Percentiles rank a stretch among this genome's conserved stretches.
These are phyloP conservation scores for Echeveria elegans DNA, from an alignment of 164 flowering plant species.

Conservation along the genomic window DNA sequence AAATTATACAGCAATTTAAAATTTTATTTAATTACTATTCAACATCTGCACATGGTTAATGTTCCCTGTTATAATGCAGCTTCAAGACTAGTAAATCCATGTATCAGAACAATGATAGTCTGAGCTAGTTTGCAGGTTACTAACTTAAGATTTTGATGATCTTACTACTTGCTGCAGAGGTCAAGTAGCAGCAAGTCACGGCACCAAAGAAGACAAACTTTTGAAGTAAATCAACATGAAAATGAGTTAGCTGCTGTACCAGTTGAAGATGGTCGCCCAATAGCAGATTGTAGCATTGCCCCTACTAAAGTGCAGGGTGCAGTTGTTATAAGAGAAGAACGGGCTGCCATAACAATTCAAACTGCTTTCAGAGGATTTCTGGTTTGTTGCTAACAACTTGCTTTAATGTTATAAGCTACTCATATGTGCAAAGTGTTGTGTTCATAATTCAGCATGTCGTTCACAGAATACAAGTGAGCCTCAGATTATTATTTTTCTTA, in stretches of 20 bases:
- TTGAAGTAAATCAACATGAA: slow-evolving; percentile 28
- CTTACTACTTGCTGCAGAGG: background rate
- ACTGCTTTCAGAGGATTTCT: slow-evolving; percentile 90
- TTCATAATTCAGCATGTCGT: background rate
- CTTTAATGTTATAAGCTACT: background rate
- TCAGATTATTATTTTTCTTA: background rate
- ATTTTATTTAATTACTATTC: background rate
- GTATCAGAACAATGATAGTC: background rate
- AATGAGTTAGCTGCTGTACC: slow-evolving; percentile 26
- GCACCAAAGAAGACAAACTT: background rate
- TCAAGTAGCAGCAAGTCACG: background rate
- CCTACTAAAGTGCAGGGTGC: slow-evolving; percentile 33
- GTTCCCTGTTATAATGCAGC: background rate
- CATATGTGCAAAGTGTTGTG: background rate
- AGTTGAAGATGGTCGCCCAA: slow-evolving; percentile 26
- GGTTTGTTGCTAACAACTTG: slow-evolving; percentile 31
- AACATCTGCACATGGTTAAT: background rate
- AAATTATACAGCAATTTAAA: background rate
- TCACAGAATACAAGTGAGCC: background rate
- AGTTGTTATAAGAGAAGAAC: slow-evolving; percentile 37
- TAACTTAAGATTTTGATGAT: background rate
- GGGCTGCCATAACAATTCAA: slow-evolving; percentile 81
- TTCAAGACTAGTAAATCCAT: background rate
- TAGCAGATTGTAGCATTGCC: slow-evolving; percentile 26
- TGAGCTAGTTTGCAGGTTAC: background rate